Evolutionary conservation across 1,284 basidiomycete species (phyloP).

Genomic region (Schizophyllum amplum): DNA sequence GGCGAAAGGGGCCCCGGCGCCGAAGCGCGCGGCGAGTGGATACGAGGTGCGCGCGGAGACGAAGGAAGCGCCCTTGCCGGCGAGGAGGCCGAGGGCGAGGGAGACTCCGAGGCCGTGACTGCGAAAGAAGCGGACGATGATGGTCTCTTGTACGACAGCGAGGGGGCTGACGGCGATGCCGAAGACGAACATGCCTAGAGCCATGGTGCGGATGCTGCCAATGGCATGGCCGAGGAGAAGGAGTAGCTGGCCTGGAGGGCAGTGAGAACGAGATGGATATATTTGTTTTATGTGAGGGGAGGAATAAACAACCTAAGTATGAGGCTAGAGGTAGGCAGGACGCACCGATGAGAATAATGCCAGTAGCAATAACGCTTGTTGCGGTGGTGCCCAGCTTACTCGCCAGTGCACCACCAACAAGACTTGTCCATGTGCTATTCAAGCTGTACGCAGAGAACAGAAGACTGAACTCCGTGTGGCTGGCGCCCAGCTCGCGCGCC

Average conservation of each 20-base stretch:
- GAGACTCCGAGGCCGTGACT: slow-evolving; percentile 71
- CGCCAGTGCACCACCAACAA: slow-evolving; percentile 61
- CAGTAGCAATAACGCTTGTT: slow-evolving; percentile 65
- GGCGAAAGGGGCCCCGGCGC: slow-evolving; percentile 66
- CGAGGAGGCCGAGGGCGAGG: slow-evolving; percentile 71
- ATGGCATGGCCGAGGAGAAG: slow-evolving; percentile 57
- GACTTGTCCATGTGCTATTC: slow-evolving; percentile 77
- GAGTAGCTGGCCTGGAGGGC: slow-evolving; percentile 43
- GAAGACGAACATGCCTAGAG: slow-evolving; percentile 65
- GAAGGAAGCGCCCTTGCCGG: slow-evolving; percentile 71
- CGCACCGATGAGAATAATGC: slow-evolving; percentile 57
- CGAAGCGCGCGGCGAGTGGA: slow-evolving; percentile 62
- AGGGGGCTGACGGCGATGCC: slow-evolving; percentile 75
- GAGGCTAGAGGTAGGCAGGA: background rate
- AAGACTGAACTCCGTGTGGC: slow-evolving; percentile 70
- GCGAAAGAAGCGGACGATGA: slow-evolving; percentile 75
- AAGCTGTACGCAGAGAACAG: slow-evolving; percentile 68
- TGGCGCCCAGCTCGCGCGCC: slow-evolving; percentile 63
- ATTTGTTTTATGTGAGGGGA: background rate
- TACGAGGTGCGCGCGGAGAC: slow-evolving; percentile 67
- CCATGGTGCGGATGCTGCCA: slow-evolving; percentile 54
- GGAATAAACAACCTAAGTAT: background rate
- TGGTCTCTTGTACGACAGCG: slow-evolving; percentile 70
- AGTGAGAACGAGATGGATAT: slow-evolving; percentile 7
- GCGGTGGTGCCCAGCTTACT: slow-evolving; percentile 61